Evolutionary conservation across 495 filamentous ascomycete genomes (phyloP).

Genomic region (Tuber borchii): DNA sequence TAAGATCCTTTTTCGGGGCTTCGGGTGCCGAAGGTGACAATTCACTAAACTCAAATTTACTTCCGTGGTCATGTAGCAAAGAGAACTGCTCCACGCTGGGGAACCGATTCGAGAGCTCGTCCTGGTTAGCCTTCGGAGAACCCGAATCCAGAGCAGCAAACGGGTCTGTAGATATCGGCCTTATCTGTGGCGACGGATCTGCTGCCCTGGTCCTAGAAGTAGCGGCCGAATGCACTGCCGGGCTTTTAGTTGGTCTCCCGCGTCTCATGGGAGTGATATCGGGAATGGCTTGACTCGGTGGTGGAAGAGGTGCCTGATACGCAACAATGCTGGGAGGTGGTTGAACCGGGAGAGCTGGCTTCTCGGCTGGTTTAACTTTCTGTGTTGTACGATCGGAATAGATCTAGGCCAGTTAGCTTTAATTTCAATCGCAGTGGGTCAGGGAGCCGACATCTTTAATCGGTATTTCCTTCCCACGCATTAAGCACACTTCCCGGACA

Average conservation of each 20-base stretch:
- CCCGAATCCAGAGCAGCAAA: conserved; percentile 79
- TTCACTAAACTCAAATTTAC: conserved; percentile 80
- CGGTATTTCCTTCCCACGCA: conserved; percentile 82
- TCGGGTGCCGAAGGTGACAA: conserved; percentile 47
- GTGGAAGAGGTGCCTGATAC: conserved; percentile 60
- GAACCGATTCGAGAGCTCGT: conserved; percentile 79
- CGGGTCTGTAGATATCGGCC: conserved; percentile 68
- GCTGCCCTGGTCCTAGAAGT: conserved; percentile 35
- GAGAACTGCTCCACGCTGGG: conserved; percentile 91
- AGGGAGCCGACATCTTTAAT: conserved; percentile 73
- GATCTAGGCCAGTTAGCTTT: conserved; percentile 24
- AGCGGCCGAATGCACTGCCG: conserved; percentile 40
- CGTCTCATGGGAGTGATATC: conserved; percentile 93
- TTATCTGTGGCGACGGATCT: conserved; percentile 52
- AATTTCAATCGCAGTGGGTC: not conserved
- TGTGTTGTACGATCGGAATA: conserved; percentile 28
- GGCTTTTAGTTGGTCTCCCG: conserved; percentile 63
- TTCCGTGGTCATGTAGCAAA: conserved; percentile 74
- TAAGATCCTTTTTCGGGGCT: conserved; percentile 57
- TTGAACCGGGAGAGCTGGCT: conserved; percentile 34
- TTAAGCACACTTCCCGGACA: conserved; percentile 71
- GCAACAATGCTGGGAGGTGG: conserved; percentile 38
- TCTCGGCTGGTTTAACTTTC: conserved; percentile 24
- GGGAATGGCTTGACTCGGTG: conserved; percentile 66
- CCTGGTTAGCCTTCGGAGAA: conserved; percentile 48